phyloP scores from a whole-genome alignment of 2,329 filamentous ascomycete species.

The Talaromyces sp. region DNA sequence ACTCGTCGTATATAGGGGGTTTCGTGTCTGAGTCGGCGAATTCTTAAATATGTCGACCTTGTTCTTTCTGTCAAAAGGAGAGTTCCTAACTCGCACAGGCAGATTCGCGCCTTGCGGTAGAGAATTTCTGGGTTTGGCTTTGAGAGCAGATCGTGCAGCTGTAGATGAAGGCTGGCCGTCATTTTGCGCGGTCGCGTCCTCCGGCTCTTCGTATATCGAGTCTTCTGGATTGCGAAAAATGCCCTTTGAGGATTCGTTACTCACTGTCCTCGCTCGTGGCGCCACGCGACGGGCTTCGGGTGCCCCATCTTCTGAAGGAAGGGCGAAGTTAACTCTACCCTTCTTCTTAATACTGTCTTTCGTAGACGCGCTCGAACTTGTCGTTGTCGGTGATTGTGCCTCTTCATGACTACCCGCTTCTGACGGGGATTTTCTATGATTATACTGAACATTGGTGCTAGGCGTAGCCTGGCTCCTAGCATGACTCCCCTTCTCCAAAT shows the following conservation, averaged over 20 bases:
- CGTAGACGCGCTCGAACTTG: slow-evolving; percentile 7
- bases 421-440: slow-evolving; percentile 15
- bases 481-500: slow-evolving; percentile 44
- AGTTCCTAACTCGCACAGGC: slow-evolving; percentile 29
- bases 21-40: slow-evolving; percentile 74
- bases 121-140: slow-evolving; percentile 61
- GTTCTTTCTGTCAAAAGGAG: slow-evolving; percentile 46
- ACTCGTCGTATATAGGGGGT: slow-evolving; percentile 75
- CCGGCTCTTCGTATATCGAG: slow-evolving; percentile 81
- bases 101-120: slow-evolving; percentile 39
- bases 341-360: slow-evolving; percentile 16
- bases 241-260: slow-evolving; percentile 43
- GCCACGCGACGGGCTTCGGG: slow-evolving; percentile 17
- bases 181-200: slow-evolving; percentile 41
- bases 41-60: slow-evolving; percentile 78
- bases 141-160: slow-evolving; percentile 47
- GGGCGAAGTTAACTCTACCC: slow-evolving; percentile 36
- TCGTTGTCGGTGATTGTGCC: slow-evolving; percentile 9
- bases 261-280: slow-evolving; percentile 31
- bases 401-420: slow-evolving; percentile 21
- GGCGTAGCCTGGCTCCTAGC: slow-evolving; percentile 40
- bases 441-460: background rate
- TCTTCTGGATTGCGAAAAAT: slow-evolving; percentile 59
- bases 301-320: slow-evolving; percentile 30
- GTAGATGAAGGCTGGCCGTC: slow-evolving; percentile 23